Base-by-base conservation (phyloP, 202 grass and related monocot species). In the Carex sylvatica region DNA sequence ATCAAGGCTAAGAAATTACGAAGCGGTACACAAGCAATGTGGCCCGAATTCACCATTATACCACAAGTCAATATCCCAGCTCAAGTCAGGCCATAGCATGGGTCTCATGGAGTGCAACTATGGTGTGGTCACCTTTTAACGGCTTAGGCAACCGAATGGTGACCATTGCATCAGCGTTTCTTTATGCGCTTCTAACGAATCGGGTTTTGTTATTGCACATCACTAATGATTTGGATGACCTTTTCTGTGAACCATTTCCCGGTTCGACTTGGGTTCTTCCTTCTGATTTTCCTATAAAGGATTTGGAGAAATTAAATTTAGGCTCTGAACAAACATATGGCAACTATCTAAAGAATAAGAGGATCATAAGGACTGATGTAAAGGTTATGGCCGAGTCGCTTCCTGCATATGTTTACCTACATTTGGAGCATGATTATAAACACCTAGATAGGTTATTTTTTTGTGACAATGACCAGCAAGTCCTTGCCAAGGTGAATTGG, bases 211-310 rank as follows among this genome's bases (percentile, higher is more conserved):
- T 94, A 36, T 33, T 94, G 73, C 74, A 79, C 46, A 56, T 52
- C 63, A 80, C 84, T 9, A 66, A 33, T 53, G 93, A 90, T 86
- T 84, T 88, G 84, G 26, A 62, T 33, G 84, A 82, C 80, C 84
- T 90, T 5, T 90, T 95, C 81, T 95, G 93, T 82, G 90, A 95
- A 33, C 93, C 90, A 20, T 95, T 92, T 87, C 90, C 82, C 0
- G 81, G 15, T 68, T 1, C 83, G 0, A 90, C 88, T 54, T 95
- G 88, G 90, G 40, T 63, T 53, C 80, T 92, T 11, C 90, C 90
- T 4, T 80, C 58, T 28, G 88, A 96, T 61, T 88, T 92, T 59
- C 93, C 90, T 54, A 61, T 92, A 14, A 55, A 79, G 16, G 55
- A 88, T 67, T 83, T 91, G 19, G 59, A 46, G 5, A 9, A 5